Evolutionary conservation across 2,329 filamentous ascomycete genomes (phyloP).

Genomic region (Tolypocladium inflatum): DNA sequence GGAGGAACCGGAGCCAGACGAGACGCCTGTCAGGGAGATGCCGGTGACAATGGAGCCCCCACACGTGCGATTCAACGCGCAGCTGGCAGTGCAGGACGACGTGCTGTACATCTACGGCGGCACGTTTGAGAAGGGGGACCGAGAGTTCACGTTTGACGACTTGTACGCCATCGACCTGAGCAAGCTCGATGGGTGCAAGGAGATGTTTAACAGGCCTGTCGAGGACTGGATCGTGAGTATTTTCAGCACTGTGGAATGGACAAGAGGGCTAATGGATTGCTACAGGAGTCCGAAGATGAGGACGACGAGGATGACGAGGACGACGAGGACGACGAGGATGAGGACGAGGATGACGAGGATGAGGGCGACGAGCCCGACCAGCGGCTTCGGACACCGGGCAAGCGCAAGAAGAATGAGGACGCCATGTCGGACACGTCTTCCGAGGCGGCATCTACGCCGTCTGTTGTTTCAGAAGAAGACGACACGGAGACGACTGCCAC

Average conservation of each 20-base stretch:
- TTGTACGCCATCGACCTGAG: slow-evolving; percentile 89
- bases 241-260: background rate
- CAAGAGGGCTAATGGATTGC: slow-evolving; percentile 6
- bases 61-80: slow-evolving; percentile 83
- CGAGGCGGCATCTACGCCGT: slow-evolving; percentile 18
- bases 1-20: slow-evolving; percentile 43
- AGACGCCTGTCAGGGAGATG: slow-evolving; percentile 51
- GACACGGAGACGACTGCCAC: slow-evolving; percentile 38
- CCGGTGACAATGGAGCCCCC: slow-evolving; percentile 72
- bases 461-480: slow-evolving; percentile 28
- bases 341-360: slow-evolving; percentile 43
- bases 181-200: slow-evolving; percentile 87
- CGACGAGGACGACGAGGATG: slow-evolving; percentile 49
- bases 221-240: slow-evolving; percentile 66
- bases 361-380: slow-evolving; percentile 38
- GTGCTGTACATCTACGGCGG: slow-evolving; percentile 90
- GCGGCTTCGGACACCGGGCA: slow-evolving; percentile 40
- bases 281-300: slow-evolving; percentile 47
- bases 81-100: slow-evolving; percentile 85
- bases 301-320: slow-evolving; percentile 52
- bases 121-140: slow-evolving; percentile 89
- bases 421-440: slow-evolving; percentile 31
- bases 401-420: slow-evolving; percentile 46
- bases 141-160: slow-evolving; percentile 93
- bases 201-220: slow-evolving; percentile 78